Conservation (phyloP, 179 eudicot genomes). For the Silene vulgaris region DNA sequence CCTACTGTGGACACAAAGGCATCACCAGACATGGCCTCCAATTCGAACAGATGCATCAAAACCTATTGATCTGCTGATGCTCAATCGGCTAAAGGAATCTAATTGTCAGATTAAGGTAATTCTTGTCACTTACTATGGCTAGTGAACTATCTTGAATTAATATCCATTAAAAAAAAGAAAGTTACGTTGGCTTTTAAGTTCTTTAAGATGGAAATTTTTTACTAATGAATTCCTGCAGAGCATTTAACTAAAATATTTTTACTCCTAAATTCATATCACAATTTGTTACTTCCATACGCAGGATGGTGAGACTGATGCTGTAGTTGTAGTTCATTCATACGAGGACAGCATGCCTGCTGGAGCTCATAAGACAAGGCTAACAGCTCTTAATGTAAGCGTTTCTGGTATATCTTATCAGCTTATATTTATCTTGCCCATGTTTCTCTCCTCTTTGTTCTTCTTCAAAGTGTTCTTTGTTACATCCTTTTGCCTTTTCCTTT, state of each 20-base stretch:
- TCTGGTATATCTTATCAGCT: background rate
- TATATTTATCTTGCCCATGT: background rate
- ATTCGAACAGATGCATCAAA: constrained; percentile 85
- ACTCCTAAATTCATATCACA: constrained; percentile 5
- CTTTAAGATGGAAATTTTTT: no score
- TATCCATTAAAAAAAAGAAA: background rate
- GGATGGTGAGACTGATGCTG: constrained; percentile 89
- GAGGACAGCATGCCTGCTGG: constrained; percentile 83
- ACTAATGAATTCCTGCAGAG: background rate
- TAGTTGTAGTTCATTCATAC: constrained; percentile 74
- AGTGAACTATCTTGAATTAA: background rate
- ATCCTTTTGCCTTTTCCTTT: background rate
- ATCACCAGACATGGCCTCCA: constrained; percentile 98
- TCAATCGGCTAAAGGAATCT: constrained; percentile 84
- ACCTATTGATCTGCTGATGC: constrained; percentile 83
- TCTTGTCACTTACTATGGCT: background rate
- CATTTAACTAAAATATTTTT: background rate
- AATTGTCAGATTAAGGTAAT: constrained; percentile 81
- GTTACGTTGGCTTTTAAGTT: background rate
- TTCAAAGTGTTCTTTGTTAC: background rate
- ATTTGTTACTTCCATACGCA: constrained; percentile 29
- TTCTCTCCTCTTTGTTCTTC: background rate
- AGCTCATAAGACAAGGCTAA: constrained; percentile 76
- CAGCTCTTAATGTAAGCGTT: constrained; percentile 77
- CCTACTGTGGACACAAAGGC: constrained; percentile 95